A percentile compares a stretch with the other conserved stretches of the same genome.
Conservation (phyloP, 371 early-diverging fungal species). For the Mucor irregularis region DNA sequence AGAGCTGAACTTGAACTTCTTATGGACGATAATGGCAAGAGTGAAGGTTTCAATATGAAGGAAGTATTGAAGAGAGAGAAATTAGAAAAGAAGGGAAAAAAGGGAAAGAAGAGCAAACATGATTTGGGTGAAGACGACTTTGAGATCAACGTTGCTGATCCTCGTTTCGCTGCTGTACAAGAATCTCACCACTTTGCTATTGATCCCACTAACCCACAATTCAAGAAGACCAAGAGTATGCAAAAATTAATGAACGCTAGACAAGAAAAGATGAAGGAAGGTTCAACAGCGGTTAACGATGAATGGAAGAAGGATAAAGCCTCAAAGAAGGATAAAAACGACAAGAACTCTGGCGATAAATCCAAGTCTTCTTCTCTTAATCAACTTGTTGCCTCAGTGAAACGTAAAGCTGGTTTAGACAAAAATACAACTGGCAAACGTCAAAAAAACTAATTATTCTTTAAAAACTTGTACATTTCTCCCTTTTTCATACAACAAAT, state of each 20-base stretch:
- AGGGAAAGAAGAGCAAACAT: slow-evolving; percentile 49
- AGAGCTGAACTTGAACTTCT: slow-evolving; percentile 87
- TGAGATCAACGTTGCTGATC: slow-evolving; percentile 80
- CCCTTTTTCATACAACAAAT: too few species aligned
- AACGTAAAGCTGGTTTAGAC: slow-evolving; percentile 56
- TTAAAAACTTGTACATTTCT: not conserved
- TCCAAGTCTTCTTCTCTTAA: slow-evolving; percentile 45
- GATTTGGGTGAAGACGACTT: slow-evolving; percentile 74
- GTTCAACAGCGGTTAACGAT: slow-evolving; percentile 16
- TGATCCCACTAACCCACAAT: slow-evolving; percentile 94
- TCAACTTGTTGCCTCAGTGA: slow-evolving; percentile 56
- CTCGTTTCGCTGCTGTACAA: slow-evolving; percentile 82
- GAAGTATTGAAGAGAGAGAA: slow-evolving; percentile 90
- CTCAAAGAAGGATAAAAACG: not conserved
- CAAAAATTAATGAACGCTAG: slow-evolving; percentile 73
- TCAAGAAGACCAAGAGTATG: slow-evolving; percentile 94
- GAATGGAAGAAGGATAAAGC: slow-evolving; percentile 38
- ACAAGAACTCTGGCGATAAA: not conserved
- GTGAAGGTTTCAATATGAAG: slow-evolving; percentile 79
- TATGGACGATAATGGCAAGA: slow-evolving; percentile 66
- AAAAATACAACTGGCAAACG: slow-evolving; percentile 44
- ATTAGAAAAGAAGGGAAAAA: slow-evolving; percentile 72
- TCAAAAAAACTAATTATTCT: slow-evolving; percentile 31
- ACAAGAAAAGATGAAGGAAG: slow-evolving; percentile 53
- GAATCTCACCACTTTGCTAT: slow-evolving; percentile 91